Evolutionary conservation across 2,329 filamentous ascomycete genomes (phyloP), one percentile per base, ranked within the genome.

Genomic region (Pseudogymnoascus sp.): DNA sequence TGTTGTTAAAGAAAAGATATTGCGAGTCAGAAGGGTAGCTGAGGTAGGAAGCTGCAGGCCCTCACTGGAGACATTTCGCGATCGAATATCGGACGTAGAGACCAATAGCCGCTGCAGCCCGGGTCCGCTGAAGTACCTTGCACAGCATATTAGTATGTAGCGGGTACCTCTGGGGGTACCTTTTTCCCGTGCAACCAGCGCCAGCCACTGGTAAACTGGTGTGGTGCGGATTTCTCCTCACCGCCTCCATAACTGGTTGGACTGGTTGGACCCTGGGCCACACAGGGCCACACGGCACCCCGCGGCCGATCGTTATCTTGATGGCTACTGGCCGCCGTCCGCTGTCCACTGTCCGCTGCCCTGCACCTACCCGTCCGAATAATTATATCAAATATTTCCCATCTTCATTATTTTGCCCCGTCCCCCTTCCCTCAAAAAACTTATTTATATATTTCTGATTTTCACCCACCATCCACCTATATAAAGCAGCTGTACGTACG

Each of bases 1-100:
- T 60, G 25, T 54, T 54, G 43, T 30, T 54, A 18, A 54, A 32
- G 25, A 32, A 41, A 54, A 54, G 43, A 54, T 54, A 50, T 25
- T 30, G 30, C 14, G 32, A 30, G 43, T 30, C 43, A 50, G 43
- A 50, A 50, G 22, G 16, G 30, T 30, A 47, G 39, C n/a, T n/a
- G n/a, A n/a, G n/a, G n/a, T n/a, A n/a, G n/a, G n/a, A n/a, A n/a
- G n/a, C n/a, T n/a, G n/a, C n/a, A n/a, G n/a, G n/a, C n/a, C 32
- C 25, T 25, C 14, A n/a, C n/a, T 16, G 22, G n/a, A 50, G 43
- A 50, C 43, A 50, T 30, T 50, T 16, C 30, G 6, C 28, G 6
- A 30, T 30, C n/a, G 43, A 8, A 50, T 8, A 54, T 54, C n/a
- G 43, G 43, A 54, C 43, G 43, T n/a, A 54, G 25, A 32, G 43